Percentiles rank a stretch among this genome's conserved stretches.
Conservation (phyloP, 2,329 filamentous ascomycete species). For the Fusarium vanettenii region DNA sequence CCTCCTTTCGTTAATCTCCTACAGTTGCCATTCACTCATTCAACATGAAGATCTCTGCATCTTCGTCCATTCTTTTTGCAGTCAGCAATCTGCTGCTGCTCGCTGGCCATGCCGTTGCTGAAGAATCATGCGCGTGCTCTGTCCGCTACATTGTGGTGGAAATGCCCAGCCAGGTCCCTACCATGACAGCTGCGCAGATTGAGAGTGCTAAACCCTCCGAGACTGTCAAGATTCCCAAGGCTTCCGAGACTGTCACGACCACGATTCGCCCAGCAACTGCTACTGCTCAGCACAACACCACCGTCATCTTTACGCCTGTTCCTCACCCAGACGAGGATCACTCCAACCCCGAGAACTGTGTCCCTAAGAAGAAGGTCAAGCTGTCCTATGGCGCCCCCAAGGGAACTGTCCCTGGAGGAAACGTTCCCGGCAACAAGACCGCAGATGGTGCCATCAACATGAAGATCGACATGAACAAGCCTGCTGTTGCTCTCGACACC, state of each 20-base stretch:
- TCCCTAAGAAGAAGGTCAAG: conserved; percentile 21
- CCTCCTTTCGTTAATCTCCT: background rate
- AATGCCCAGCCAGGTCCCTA: conserved; percentile 1
- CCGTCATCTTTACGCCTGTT: conserved; percentile 21
- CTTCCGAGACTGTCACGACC: background rate
- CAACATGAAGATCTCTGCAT: background rate
- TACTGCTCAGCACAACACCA: conserved; percentile 2
- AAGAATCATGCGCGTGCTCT: background rate
- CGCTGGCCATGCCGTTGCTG: background rate
- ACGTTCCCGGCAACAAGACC: background rate
- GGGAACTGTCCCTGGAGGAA: background rate
- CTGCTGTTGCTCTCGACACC: conserved; percentile 30
- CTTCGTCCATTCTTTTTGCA: conserved; percentile 5
- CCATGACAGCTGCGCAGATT: background rate
- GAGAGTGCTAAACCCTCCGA: background rate
- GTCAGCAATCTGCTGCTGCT: background rate
- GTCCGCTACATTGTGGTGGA: conserved; percentile 3
- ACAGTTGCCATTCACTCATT: background rate
- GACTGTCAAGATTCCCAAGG: background rate
- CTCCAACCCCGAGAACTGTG: conserved; percentile 14
- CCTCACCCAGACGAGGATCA: conserved; percentile 12
- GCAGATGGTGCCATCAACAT: conserved; percentile 20
- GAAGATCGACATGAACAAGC: conserved; percentile 27
- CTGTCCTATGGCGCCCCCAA: conserved; percentile 16
- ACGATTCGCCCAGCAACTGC: background rate